These are phyloP conservation scores for Microbotryum scabiosae DNA, from an alignment of 1,284 basidiomycete genomes.

Conservation along the genomic window DNA sequence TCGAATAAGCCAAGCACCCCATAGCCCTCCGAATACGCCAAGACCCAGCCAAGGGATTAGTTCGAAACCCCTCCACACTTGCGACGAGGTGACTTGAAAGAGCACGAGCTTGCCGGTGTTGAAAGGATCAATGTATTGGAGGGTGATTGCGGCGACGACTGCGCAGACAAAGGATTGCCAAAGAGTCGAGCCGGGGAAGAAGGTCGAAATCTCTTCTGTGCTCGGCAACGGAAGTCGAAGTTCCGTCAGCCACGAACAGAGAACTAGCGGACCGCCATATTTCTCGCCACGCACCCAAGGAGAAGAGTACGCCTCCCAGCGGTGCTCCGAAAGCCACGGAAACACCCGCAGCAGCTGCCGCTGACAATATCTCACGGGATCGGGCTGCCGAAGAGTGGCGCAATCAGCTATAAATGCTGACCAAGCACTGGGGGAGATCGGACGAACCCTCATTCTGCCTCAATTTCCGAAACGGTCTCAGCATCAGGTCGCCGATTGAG, in stretches of 20 bases:
- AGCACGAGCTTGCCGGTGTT: slow-evolving; percentile 61
- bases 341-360: slow-evolving; percentile 66
- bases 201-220: slow-evolving; percentile 72
- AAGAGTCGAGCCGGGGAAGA: slow-evolving; percentile 56
- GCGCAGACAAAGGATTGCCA: slow-evolving; percentile 78
- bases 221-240: neutral
- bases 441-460: slow-evolving; percentile 39
- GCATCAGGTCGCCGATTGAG: slow-evolving; percentile 88
- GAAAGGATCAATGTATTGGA: slow-evolving; percentile 81
- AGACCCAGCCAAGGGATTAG: slow-evolving; percentile 35
- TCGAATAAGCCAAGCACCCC: slow-evolving; percentile 89
- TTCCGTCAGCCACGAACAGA: neutral
- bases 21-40: slow-evolving; percentile 55
- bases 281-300: slow-evolving; percentile 44
- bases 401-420: too few relatives aligned
- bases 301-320: slow-evolving; percentile 86
- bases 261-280: neutral
- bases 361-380: slow-evolving; percentile 80
- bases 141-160: slow-evolving; percentile 58
- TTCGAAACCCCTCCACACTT: slow-evolving; percentile 44
- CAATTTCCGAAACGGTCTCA: slow-evolving; percentile 73
- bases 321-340: slow-evolving; percentile 69
- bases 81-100: slow-evolving; percentile 83
- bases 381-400: slow-evolving; percentile 52
- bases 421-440: neutral